Percentiles rank a stretch among this genome's conserved stretches.
phyloP scores from a whole-genome alignment of 1,284 basidiomycete genomes.

The Leccinum subfulvum region DNA sequence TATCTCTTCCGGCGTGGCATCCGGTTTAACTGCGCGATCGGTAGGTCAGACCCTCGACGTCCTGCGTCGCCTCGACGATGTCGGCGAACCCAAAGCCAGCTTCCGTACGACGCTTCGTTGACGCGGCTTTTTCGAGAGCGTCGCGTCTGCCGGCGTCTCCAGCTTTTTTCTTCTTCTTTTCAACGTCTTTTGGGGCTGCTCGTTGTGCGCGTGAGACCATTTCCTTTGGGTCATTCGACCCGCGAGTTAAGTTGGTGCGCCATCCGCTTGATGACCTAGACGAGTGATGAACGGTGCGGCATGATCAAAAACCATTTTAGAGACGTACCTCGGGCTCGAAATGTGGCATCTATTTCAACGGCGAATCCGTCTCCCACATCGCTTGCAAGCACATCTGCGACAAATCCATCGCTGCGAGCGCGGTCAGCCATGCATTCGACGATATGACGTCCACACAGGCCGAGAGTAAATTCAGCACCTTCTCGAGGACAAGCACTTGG shows the following conservation, averaged over 20 bases:
- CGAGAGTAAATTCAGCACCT: constrained; percentile 85
- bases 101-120: constrained; percentile 50
- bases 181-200: constrained; percentile 86
- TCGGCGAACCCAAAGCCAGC: constrained; percentile 78
- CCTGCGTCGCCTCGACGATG: constrained; percentile 90
- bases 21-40: constrained; percentile 63
- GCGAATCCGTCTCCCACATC: constrained; percentile 95
- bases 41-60: constrained; percentile 92
- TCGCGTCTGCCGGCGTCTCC: constrained; percentile 45
- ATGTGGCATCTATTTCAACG: constrained; percentile 93
- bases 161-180: constrained; percentile 92
- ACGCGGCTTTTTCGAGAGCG: constrained; percentile 52
- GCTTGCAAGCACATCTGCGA: constrained; percentile 99
- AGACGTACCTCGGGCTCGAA: constrained; percentile 77
- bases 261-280: constrained; percentile 80
- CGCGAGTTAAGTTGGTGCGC: constrained; percentile 89
- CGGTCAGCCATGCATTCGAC: constrained; percentile 89
- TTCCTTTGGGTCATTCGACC: constrained; percentile 89
- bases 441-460: constrained; percentile 98
- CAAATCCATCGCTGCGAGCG: constrained; percentile 96
- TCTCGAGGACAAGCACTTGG: constrained; percentile 83
- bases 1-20: too few relatives aligned
- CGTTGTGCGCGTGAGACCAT: constrained; percentile 93
- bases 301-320: not conserved
- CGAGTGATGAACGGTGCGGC: constrained; percentile 6